phyloP scores from a whole-genome alignment of 2,329 filamentous ascomycete genomes.

The Fragosphaeria purpurea region DNA sequence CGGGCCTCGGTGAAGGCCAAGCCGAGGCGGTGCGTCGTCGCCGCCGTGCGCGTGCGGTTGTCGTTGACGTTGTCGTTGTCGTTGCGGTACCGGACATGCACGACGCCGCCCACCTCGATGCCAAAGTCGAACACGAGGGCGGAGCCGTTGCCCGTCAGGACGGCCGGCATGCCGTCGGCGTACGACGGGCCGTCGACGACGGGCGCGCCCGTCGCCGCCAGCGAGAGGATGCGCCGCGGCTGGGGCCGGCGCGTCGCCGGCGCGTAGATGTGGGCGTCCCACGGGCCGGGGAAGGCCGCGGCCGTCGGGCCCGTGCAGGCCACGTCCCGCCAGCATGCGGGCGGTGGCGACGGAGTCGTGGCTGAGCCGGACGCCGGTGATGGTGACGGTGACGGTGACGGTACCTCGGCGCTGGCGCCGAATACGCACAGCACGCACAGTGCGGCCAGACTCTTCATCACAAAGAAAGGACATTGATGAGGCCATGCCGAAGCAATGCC shows the following conservation, averaged over 20 bases:
- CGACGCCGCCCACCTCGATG: slow-evolving; percentile 45
- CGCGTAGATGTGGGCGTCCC: slow-evolving; percentile 49
- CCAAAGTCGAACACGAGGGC: slow-evolving; percentile 50
- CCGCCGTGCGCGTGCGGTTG: no score
- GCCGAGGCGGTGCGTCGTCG: slow-evolving; percentile 28
- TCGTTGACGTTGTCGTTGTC: no score
- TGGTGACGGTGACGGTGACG: no score
- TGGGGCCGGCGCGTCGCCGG: slow-evolving; percentile 39
- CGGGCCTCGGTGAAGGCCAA: slow-evolving; percentile 38
- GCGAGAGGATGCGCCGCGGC: slow-evolving; percentile 31
- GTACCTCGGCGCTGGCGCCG: no score
- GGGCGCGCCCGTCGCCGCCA: neutral
- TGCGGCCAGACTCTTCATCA: no score
- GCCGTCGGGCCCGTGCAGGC: no score
- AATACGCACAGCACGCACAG: no score
- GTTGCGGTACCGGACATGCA: slow-evolving; percentile 34
- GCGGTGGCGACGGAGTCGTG: no score
- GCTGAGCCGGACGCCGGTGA: no score
- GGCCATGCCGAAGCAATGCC: no score
- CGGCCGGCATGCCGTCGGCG: neutral
- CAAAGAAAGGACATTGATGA: no score
- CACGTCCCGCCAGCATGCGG: no score
- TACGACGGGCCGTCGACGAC: neutral
- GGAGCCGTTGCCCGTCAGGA: slow-evolving; percentile 34
- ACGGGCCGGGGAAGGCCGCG: slow-evolving; percentile 43